A percentile compares a stretch with the other conserved stretches of the same genome.
Evolutionary conservation across 768 basidiomycete genomes (phyloP).

Genomic region (Neoboletus brunneissimus): DNA sequence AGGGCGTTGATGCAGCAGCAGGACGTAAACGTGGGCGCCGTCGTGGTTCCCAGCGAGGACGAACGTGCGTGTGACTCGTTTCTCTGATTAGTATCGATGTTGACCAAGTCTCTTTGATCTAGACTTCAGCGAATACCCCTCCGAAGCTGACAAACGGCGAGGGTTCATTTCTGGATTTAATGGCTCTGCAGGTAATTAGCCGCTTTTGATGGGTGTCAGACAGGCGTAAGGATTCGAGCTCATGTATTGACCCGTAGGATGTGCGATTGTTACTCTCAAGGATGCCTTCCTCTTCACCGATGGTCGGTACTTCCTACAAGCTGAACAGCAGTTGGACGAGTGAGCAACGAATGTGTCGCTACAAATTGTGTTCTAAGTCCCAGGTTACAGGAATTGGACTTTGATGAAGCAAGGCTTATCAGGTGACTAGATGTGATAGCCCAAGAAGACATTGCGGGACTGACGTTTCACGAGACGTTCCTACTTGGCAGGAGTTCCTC

Average conservation of each 20-base stretch:
- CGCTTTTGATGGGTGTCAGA: not conserved
- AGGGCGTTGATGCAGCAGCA: slow-evolving; percentile 66
- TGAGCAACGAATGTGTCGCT: slow-evolving; percentile 31
- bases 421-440: slow-evolving; percentile 39
- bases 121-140: slow-evolving; percentile 91
- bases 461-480: slow-evolving; percentile 57
- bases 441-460: not conserved
- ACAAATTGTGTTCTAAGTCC: not conserved
- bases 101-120: not conserved
- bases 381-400: slow-evolving; percentile 70
- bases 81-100: not conserved
- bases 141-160: slow-evolving; percentile 78
- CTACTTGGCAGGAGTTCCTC: slow-evolving; percentile 87
- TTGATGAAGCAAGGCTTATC: slow-evolving; percentile 91
- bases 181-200: slow-evolving; percentile 78
- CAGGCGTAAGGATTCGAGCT: not conserved
- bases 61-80: slow-evolving; percentile 58
- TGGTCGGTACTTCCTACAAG: slow-evolving; percentile 93
- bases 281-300: slow-evolving; percentile 89
- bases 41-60: slow-evolving; percentile 89
- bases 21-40: slow-evolving; percentile 58
- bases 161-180: slow-evolving; percentile 92
- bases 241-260: slow-evolving; percentile 45
- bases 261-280: slow-evolving; percentile 68
- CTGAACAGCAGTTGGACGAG: slow-evolving; percentile 84